phyloP scores from a whole-genome alignment of 306 rosid species.

The Quillaja saponaria region DNA sequence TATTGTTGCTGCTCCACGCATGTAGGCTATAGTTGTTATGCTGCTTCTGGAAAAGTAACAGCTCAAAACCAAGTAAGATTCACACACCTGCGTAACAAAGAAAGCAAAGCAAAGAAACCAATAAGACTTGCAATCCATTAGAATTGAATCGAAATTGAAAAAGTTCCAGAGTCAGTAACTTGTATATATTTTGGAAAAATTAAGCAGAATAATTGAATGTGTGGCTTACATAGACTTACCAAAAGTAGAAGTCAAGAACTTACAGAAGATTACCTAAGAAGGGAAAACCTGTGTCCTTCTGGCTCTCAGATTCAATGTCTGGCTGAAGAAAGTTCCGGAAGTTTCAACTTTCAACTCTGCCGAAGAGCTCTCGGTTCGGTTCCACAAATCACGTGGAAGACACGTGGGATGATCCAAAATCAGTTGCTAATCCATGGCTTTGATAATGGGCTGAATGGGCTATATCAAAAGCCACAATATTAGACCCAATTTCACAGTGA shows the following conservation, averaged over 20 bases:
- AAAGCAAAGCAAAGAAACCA: constrained; percentile 8
- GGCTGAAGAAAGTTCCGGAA: constrained; percentile 18
- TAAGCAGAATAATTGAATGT: background rate
- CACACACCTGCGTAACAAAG: too few relatives aligned
- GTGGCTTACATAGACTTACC: background rate
- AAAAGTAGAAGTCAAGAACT: background rate
- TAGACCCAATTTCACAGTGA: too few relatives aligned
- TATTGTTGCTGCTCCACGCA: constrained; percentile 41
- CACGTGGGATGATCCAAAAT: too few relatives aligned
- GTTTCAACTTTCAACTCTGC: background rate
- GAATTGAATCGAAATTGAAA: background rate
- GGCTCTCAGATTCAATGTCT: background rate
- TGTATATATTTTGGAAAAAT: background rate
- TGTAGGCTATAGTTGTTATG: constrained; percentile 5
- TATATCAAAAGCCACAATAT: too few relatives aligned
- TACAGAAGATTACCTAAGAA: too few relatives aligned
- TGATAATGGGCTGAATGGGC: too few relatives aligned
- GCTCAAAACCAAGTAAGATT: too few relatives aligned
- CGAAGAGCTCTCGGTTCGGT: too few relatives aligned
- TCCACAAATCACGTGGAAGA: constrained; percentile 4
- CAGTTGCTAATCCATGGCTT: too few relatives aligned
- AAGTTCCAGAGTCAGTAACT: too few relatives aligned
- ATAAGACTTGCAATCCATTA: background rate
- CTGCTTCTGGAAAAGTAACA: constrained; percentile 22
- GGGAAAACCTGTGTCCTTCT: too few relatives aligned